Evolutionary conservation across 805 yeast genomes (phyloP).

Genomic region (Candida oleophila): DNA sequence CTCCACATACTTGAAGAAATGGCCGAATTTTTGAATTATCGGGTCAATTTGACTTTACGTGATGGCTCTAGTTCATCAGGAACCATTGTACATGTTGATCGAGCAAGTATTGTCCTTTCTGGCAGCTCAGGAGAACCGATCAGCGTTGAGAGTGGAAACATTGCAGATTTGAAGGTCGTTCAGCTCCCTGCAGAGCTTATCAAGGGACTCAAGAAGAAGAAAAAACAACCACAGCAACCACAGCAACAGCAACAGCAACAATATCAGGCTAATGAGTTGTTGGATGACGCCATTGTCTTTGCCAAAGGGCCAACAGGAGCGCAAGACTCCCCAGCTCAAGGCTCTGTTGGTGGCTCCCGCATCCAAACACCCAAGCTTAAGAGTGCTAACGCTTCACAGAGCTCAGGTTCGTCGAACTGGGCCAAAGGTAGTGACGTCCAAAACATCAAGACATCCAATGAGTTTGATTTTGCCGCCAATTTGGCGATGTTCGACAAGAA

Average conservation of each 20-base stretch:
- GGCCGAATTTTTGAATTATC: conserved; percentile 43
- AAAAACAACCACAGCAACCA: conserved; percentile 18
- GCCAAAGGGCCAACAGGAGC: conserved; percentile 12
- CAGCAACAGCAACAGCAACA: background rate
- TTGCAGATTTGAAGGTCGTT: conserved; percentile 55
- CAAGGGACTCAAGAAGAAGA: conserved; percentile 16
- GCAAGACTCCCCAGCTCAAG: background rate
- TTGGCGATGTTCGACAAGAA: conserved; percentile 79
- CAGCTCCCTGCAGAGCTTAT: conserved; percentile 45
- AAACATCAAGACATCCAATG: conserved; percentile 50
- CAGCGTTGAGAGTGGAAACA: conserved; percentile 27
- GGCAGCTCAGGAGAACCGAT: conserved; percentile 11
- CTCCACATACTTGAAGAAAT: too few species aligned
- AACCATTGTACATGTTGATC: conserved; percentile 31
- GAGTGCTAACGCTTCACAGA: background rate
- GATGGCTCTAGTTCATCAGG: conserved; percentile 39
- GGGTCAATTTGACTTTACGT: conserved; percentile 36
- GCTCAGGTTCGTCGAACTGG: conserved; percentile 30
- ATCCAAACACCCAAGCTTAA: background rate
- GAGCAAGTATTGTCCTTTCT: conserved; percentile 21
- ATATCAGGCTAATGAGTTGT: background rate
- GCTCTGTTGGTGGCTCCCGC: background rate
- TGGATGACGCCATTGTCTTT: conserved; percentile 30
- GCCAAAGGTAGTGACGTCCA: conserved; percentile 43
- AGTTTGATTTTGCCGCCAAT: conserved; percentile 84